Conservation (phyloP, 805 yeast genomes). For the Kluyveromyces lactis region DNA sequence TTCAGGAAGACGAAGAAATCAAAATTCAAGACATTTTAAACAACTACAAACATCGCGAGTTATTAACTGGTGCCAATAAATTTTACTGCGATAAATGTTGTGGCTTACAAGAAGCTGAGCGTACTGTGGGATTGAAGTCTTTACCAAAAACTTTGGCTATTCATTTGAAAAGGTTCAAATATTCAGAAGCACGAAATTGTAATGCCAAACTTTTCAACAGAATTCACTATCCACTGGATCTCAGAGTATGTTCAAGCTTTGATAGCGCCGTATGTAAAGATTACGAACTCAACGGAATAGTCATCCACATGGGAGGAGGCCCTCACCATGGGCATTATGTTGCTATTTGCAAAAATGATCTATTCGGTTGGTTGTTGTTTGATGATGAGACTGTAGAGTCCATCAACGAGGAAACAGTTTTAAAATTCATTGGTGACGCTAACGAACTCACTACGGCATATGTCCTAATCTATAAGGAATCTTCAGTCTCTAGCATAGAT, state of each 20-base stretch:
- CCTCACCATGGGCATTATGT: constrained; percentile 98
- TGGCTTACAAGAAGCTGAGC: constrained; percentile 88
- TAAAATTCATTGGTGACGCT: constrained; percentile 80
- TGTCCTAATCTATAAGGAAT: constrained; percentile 69
- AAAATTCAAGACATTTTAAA: constrained; percentile 42
- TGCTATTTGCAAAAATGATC: constrained; percentile 67
- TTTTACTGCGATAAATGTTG: constrained; percentile 88
- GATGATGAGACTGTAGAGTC: constrained; percentile 94
- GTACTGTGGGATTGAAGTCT: constrained; percentile 70
- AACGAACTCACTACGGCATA: constrained; percentile 89
- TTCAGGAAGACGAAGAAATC: constrained; percentile 66
- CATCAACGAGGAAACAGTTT: constrained; percentile 75
- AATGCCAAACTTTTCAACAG: constrained; percentile 83
- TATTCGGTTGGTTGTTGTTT: constrained; percentile 81
- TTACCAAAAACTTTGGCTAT: constrained; percentile 74
- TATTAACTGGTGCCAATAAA: constrained; percentile 79
- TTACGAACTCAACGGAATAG: constrained; percentile 78
- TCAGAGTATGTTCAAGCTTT: constrained; percentile 52
- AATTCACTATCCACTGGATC: constrained; percentile 66
- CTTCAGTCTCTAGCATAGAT: constrained; percentile 15
- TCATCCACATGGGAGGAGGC: constrained; percentile 94
- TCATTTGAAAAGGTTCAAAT: constrained; percentile 88
- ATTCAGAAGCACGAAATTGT: constrained; percentile 70
- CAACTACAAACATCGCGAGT: constrained; percentile 70
- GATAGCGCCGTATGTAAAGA: constrained; percentile 38